Conservation (phyloP, 2,329 filamentous ascomycete species). For the Aspergillus sp. region DNA sequence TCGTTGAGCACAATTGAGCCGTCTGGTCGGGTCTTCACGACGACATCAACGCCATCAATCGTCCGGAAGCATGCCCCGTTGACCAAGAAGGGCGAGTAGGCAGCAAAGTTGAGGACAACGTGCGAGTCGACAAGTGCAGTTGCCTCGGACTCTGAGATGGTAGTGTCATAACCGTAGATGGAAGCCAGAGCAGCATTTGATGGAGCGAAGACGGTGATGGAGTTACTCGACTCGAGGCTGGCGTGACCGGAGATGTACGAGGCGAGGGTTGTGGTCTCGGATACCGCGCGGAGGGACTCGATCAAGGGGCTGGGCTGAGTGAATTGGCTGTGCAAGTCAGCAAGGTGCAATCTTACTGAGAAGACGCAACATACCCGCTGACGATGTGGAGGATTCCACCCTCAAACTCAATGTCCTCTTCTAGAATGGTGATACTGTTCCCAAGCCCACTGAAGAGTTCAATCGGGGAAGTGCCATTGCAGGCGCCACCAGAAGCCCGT, state of each 20-base stretch:
- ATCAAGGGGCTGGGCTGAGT: neutral
- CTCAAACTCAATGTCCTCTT: neutral
- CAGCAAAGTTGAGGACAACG: neutral
- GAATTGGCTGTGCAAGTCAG: constrained; percentile 1
- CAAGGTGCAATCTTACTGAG: neutral
- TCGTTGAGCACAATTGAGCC: neutral
- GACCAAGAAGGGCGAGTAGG: neutral
- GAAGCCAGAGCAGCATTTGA: neutral
- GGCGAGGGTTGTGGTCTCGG: neutral
- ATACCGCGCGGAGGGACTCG: neutral
- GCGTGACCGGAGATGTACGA: neutral
- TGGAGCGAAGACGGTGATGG: neutral
- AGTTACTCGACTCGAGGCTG: neutral
- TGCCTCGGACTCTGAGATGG: neutral
- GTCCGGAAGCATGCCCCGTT: neutral
- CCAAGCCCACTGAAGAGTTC: neutral
- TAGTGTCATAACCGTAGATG: neutral
- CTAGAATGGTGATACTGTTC: neutral
- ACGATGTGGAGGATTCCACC: constrained; percentile 1
- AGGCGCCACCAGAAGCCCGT: neutral
- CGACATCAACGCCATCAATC: neutral
- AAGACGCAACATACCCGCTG: neutral
- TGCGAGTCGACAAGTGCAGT: neutral
- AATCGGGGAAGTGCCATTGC: neutral
- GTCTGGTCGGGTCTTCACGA: neutral